Evolutionary conservation across 1,284 basidiomycete genomes (phyloP), one percentile per base, ranked within the genome.

Genomic region (Heterobasidion parviporum): DNA sequence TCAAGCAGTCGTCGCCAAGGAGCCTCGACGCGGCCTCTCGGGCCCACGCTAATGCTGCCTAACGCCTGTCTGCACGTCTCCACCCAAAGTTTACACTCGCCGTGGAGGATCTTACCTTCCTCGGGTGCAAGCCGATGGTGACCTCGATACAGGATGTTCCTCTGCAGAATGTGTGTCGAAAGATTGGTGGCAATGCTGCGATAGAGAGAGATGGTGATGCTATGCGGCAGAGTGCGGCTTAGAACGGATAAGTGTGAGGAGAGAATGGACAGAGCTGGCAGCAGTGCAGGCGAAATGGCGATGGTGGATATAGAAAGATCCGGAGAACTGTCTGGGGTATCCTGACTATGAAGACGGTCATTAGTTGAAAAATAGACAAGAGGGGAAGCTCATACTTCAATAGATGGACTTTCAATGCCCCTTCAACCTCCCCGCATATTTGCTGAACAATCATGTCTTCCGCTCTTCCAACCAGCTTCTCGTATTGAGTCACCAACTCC

Each of bases 391-490:
- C 57, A 38, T 61, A 64, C 57, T 57, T 59, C 15, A 60, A 60
- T 43, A 71, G 67, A 55, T 96, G 91, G 2, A 77, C 69, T 64
- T 85, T 90, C 35, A 95, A 73, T 41, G 81, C 80, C 14, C 70
- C 69, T 68, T 94, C 87, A 38, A 94, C 83, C 66, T 96, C 93
- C 1, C 79, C 78, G 53, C 81, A 87, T 16, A 93, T 76, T 64
- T 91, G 89, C 57, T 87, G 83, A 14, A 92, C 80, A 35, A 93
- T 80, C 79, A 96, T 88, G 55, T 90, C 88, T 65, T 95, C 91
- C 1, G 90, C 83, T n/a, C 92, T 79, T 9, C 68, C 70, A 1
- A 75, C 75, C n/a, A 94, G 70, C 15, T 73, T 74, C 14, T 71
- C 70, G 62, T 90, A 96, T 59, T 79, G 78, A 1, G 72, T 67